Evolutionary conservation across 106 monocot species (phyloP).

Genomic region (Phalaenopsis aphrodite): DNA sequence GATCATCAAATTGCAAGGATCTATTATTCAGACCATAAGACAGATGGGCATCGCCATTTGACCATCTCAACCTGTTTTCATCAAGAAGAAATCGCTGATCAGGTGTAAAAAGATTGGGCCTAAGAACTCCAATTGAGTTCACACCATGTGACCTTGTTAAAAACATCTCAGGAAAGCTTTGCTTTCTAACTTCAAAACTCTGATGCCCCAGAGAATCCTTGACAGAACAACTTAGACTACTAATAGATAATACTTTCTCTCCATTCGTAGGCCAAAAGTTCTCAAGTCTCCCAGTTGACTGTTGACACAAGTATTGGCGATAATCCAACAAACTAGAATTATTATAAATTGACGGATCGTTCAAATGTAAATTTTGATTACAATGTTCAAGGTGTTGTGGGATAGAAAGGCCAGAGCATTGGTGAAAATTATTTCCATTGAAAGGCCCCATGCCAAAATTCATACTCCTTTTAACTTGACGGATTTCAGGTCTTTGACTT

Average conservation of each 20-base stretch:
- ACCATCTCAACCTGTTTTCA: slow-evolving; percentile 1
- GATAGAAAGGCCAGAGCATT: slow-evolving; percentile 2
- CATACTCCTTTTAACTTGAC: slow-evolving; percentile 9
- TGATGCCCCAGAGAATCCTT: slow-evolving; percentile 7
- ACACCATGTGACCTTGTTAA: slow-evolving; percentile 12
- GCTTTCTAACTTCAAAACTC: slow-evolving; percentile 6
- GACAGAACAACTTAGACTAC: background rate
- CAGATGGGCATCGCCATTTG: background rate
- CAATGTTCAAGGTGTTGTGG: background rate
- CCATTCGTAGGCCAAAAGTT: background rate
- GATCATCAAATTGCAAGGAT: slow-evolving; percentile 11
- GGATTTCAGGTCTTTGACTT: slow-evolving; percentile 5
- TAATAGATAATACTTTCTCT: background rate
- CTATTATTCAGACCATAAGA: slow-evolving; percentile 1
- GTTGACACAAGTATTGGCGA: slow-evolving; percentile 3
- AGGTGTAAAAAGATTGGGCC: background rate
- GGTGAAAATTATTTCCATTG: slow-evolving; percentile 7
- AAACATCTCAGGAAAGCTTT: slow-evolving; percentile 18
- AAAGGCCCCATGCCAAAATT: slow-evolving; percentile 8
- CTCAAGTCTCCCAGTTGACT: slow-evolving; percentile 5
- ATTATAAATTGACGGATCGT: background rate
- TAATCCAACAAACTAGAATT: slow-evolving; percentile 5
- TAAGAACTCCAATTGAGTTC: slow-evolving; percentile 11
- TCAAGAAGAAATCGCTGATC: slow-evolving; percentile 9
- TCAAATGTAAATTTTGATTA: slow-evolving; percentile 9